These are phyloP conservation scores for Aspergillus niger DNA, from an alignment of 2,329 filamentous ascomycete genomes.

Conservation along the genomic window DNA sequence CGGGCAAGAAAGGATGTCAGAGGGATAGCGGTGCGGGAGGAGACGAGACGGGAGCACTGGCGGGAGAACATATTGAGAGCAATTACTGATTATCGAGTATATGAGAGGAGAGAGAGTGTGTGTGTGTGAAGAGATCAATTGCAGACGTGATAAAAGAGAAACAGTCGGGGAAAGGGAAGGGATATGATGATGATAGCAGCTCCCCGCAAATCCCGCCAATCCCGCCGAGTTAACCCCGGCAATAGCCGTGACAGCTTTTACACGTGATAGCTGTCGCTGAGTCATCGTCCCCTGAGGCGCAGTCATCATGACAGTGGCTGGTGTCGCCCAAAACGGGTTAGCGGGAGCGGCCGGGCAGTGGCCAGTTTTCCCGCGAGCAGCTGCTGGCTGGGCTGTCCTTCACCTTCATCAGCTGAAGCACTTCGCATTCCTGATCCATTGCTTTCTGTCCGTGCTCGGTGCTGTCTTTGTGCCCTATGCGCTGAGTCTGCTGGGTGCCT, in stretches of 20 bases:
- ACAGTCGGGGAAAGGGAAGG: neutral
- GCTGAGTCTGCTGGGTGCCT: neutral
- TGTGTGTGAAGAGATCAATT: neutral
- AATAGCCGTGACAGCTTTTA: neutral
- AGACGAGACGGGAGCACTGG: conserved; percentile 62
- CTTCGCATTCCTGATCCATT: conserved; percentile 2
- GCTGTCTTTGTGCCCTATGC: neutral
- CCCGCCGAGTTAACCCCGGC: conserved; percentile 1
- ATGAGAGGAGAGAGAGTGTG: neutral
- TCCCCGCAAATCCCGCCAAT: conserved; percentile 5
- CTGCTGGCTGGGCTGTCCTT: neutral
- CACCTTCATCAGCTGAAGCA: neutral
- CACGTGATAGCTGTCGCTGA: conserved; percentile 14
- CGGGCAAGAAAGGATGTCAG: conserved; percentile 40
- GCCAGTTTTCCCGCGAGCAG: conserved; percentile 32
- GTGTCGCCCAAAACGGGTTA: conserved; percentile 14
- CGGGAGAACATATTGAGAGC: conserved; percentile 39
- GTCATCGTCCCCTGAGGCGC: conserved; percentile 16
- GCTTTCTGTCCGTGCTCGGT: neutral
- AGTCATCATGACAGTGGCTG: conserved; percentile 23
- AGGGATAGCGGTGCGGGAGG: conserved; percentile 52
- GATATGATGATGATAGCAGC: neutral
- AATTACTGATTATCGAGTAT: neutral
- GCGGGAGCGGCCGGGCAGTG: conserved; percentile 25
- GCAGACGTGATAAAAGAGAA: neutral